Conservation (phyloP, 441 rosid genomes). For the Pelargonium myrrhifolium region DNA sequence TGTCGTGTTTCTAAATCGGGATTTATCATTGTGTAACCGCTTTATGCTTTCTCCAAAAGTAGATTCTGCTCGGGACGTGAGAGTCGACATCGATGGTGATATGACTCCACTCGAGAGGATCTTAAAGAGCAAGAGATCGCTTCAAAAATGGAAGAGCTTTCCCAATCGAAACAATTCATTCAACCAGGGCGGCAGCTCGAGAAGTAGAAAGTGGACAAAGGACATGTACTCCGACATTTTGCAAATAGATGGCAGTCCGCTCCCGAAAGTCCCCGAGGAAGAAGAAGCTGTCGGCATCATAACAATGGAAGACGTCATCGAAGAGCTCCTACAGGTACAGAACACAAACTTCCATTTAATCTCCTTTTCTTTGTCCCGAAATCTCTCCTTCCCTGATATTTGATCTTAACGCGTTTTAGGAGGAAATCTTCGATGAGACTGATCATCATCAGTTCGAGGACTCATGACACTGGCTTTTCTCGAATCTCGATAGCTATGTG, state of each 20-base stretch:
- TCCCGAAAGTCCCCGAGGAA: conserved; percentile 61
- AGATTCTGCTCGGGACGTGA: conserved; percentile 47
- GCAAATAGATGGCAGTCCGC: conserved; percentile 49
- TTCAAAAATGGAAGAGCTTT: conserved; percentile 82
- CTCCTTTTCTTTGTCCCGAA: not conserved
- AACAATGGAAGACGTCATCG: conserved; percentile 98
- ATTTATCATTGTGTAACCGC: not conserved
- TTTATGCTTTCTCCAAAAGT: not conserved
- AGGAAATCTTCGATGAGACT: conserved; percentile 92
- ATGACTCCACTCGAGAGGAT: conserved; percentile 45
- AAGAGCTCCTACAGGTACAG: conserved; percentile 82
- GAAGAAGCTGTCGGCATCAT: conserved; percentile 85
- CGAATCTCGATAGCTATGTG: not conserved
- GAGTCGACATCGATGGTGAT: conserved; percentile 53
- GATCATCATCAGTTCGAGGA: conserved; percentile 78
- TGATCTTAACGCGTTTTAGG: conserved; percentile 32
- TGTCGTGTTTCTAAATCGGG: no score
- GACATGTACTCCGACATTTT: conserved; percentile 61
- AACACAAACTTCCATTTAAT: not conserved
- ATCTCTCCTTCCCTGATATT: not conserved
- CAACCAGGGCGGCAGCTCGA: conserved; percentile 28
- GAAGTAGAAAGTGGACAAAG: conserved; percentile 72
- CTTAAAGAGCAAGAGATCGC: conserved; percentile 49
- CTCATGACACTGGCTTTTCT: conserved; percentile 32
- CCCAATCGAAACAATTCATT: conserved; percentile 38